Base-by-base conservation (phyloP, 2,329 filamentous ascomycete genomes). In the Rhinocladiella mackenziei region DNA sequence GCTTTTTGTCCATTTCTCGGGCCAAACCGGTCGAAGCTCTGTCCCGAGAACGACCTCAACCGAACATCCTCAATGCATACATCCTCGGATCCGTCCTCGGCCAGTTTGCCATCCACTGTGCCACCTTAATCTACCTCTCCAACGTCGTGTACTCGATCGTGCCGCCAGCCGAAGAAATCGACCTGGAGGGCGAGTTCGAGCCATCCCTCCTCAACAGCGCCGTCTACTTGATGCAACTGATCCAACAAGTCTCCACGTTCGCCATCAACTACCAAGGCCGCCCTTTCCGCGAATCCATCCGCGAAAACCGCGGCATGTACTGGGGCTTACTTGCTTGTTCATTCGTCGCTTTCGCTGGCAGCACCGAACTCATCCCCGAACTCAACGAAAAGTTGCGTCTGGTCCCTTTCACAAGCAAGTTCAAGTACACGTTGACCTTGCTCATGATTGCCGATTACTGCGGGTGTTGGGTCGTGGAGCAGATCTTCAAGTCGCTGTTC, bases 261-360 rank as follows among this genome's bases (percentile, higher is more conserved):
- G 89, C 92, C 50, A 95, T 98, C 74, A 98, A 98, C 74, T 98
- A 98, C 73, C 92, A 98, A 68, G 92, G 92, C 47, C 85, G 92
- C 7, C 92, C 92, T 9, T 98, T 98, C 84, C 86, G 92, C 48
- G 92, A 98, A 70, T 86, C 85, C 15, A 88, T 98, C 55, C 83
- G 85, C 4, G 92, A 96, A 71, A 98, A 98, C 74, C 85, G 82
- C 66, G 89, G 87, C 64, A 98, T 98, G 92, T 98, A 92, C 73
- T 98, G 86, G 75, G 92, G 92, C 48, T 88, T 98, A 43, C 72
- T 98, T 29, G 84, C 85, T 54, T 91, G 96, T 11, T 87, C 88
- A 0, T 88, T 75, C 30, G 86, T 98, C 20, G 91, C 92, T 4
- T 97, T 98, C 67, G 83, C 84, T 34, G 96, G 91, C 69, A 91